Conservation (phyloP, 257 asterid genomes). For the Fraxinus anomala region DNA sequence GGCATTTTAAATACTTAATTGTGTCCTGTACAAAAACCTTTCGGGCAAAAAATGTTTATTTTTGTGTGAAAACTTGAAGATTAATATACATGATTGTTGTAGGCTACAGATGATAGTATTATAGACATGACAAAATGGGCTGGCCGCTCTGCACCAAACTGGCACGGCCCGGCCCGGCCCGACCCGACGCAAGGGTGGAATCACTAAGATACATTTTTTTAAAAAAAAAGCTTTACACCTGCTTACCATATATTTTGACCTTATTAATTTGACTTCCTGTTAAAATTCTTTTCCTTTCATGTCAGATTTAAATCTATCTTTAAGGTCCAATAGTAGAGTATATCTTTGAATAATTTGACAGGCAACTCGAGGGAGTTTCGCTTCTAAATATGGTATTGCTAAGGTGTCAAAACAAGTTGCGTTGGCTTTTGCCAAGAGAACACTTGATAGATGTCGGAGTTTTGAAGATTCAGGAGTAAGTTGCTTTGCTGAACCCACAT, state of each 20-base stretch:
- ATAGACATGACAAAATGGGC: neutral
- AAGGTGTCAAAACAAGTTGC: slow-evolving; percentile 83
- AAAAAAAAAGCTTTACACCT: neutral
- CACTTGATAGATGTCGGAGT: slow-evolving; percentile 70
- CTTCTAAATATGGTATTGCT: slow-evolving; percentile 75
- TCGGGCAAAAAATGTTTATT: neutral
- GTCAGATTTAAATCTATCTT: slow-evolving; percentile 19
- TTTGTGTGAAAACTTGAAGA: neutral
- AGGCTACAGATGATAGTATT: neutral
- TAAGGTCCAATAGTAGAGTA: slow-evolving; percentile 14
- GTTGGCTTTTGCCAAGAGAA: slow-evolving; percentile 72
- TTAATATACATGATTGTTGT: neutral
- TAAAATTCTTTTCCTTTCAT: slow-evolving; percentile 6
- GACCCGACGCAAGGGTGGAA: neutral
- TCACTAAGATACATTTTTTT: neutral
- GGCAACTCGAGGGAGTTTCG: slow-evolving; percentile 86
- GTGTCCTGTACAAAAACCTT: neutral
- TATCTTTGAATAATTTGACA: slow-evolving; percentile 45
- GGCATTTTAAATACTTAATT: neutral
- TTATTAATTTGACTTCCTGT: slow-evolving; percentile 9
- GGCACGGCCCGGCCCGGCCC: neutral
- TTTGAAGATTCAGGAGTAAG: slow-evolving; percentile 72
- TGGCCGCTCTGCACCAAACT: neutral
- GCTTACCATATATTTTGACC: neutral
- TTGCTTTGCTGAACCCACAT: slow-evolving; percentile 76